These are phyloP conservation scores for Colletotrichum paranaense DNA, from an alignment of 2,329 filamentous ascomycete species.

Conservation along the genomic window DNA sequence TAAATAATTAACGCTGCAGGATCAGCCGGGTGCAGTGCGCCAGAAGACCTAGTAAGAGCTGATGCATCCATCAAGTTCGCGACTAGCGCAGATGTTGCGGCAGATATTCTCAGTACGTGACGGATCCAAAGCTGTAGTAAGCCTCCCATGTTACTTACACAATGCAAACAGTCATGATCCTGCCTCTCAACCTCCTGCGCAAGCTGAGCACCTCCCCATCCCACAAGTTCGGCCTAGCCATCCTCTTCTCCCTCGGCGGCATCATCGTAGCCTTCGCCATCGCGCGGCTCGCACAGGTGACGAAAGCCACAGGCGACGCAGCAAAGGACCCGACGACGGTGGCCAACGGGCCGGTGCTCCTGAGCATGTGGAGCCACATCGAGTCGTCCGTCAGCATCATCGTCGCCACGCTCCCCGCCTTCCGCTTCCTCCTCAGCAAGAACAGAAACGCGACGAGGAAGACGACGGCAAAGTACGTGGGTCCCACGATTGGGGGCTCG, in stretches of 20 bases:
- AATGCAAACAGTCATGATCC: constrained; percentile 1
- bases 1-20: too few species aligned
- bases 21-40: constrained; percentile 17
- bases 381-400: constrained; percentile 31
- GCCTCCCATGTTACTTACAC: background rate
- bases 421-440: constrained; percentile 24
- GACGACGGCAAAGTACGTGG: constrained; percentile 7
- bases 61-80: constrained; percentile 26
- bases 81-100: constrained; percentile 9
- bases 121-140: background rate
- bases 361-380: constrained; percentile 34
- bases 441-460: constrained; percentile 16
- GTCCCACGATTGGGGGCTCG: constrained; percentile 6
- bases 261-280: constrained; percentile 34
- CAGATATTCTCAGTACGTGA: constrained; percentile 8
- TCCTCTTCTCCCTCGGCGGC: constrained; percentile 30
- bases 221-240: constrained; percentile 26
- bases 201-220: constrained; percentile 13
- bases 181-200: constrained; percentile 20
- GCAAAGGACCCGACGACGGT: constrained; percentile 26
- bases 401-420: constrained; percentile 31
- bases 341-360: constrained; percentile 31
- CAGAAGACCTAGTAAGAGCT: constrained; percentile 16
- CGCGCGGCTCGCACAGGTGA: constrained; percentile 13
- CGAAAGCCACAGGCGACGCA: constrained; percentile 27